A percentile compares a stretch with the other conserved stretches of the same genome.
Evolutionary conservation across 176 grass and related monocot genomes (phyloP).

Genomic region (Thalia dealbata): DNA sequence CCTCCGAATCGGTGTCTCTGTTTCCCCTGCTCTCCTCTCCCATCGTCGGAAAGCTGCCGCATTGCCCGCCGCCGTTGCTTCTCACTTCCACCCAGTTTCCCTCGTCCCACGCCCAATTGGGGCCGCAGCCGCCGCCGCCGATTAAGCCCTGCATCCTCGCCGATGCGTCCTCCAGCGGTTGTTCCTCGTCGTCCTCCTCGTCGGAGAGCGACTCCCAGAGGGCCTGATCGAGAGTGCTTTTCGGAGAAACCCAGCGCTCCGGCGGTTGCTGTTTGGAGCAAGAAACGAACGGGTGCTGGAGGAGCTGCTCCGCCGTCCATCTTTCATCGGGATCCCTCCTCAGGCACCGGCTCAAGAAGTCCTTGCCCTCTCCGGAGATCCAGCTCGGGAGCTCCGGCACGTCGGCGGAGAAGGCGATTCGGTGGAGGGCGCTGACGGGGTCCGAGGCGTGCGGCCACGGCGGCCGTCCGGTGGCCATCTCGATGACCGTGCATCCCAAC

Average conservation of each 20-base stretch:
- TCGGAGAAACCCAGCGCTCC: background rate
- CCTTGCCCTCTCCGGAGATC: conserved; percentile 51
- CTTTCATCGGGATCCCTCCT: conserved; percentile 19
- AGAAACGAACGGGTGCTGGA: conserved; percentile 6
- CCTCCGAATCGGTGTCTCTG: background rate
- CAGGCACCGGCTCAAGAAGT: conserved; percentile 62
- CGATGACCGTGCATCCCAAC: conserved; percentile 63
- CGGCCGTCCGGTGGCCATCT: conserved; percentile 64
- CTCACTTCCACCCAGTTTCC: background rate
- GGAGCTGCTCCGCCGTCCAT: conserved; percentile 34
- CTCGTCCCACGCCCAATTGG: background rate
- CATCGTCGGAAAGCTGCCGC: background rate
- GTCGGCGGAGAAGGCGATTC: conserved; percentile 56
- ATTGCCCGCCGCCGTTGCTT: background rate
- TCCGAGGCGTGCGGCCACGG: conserved; percentile 36
- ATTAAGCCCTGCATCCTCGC: background rate
- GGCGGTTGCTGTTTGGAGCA: background rate
- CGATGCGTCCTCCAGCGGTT: background rate
- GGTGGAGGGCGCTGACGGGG: conserved; percentile 43
- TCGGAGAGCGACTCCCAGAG: conserved; percentile 5
- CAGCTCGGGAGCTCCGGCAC: conserved; percentile 42
- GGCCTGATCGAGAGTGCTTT: background rate
- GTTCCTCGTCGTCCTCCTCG: background rate
- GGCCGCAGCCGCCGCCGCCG: background rate
- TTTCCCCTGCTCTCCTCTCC: no score